These are phyloP conservation scores for Heterotrichella gracilis DNA, from an alignment of 352 stramenopile species.

Conservation along the genomic window DNA sequence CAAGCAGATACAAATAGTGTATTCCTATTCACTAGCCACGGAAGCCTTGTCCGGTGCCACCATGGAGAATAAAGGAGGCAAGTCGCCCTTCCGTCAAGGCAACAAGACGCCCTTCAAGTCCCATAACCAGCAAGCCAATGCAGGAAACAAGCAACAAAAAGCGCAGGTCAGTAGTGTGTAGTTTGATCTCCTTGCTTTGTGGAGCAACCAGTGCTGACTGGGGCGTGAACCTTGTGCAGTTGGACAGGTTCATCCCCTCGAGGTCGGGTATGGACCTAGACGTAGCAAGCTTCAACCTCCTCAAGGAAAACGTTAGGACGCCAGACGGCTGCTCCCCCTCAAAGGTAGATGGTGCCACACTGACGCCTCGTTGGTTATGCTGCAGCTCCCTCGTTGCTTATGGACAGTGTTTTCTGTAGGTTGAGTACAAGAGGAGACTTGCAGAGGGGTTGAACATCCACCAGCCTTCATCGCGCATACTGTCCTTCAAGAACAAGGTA, in stretches of 20 bases:
- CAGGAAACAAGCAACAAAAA: too few species aligned
- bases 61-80: too few species aligned
- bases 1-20: too few species aligned
- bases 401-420: neutral
- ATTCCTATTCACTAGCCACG: too few species aligned
- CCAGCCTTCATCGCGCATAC: conserved; percentile 60
- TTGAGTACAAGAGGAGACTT: neutral
- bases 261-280: conserved; percentile 24
- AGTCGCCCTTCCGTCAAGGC: too few species aligned
- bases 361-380: conserved; percentile 14
- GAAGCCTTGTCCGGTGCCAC: too few species aligned
- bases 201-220: too few species aligned
- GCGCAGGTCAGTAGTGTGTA: too few species aligned
- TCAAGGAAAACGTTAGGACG: neutral
- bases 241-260: conserved; percentile 50
- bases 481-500: conserved; percentile 86
- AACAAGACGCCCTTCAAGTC: too few species aligned
- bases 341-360: conserved; percentile 16
- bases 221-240: too few species aligned
- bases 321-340: neutral
- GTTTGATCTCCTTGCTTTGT: too few species aligned
- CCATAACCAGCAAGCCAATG: too few species aligned
- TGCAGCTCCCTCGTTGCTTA: conserved; percentile 14
- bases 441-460: conserved; percentile 21
- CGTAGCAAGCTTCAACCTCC: conserved; percentile 16